Evolutionary conservation across 2,329 filamentous ascomycete species (phyloP), one percentile per base, ranked within the genome.

Genomic region (Neurospora sp.): DNA sequence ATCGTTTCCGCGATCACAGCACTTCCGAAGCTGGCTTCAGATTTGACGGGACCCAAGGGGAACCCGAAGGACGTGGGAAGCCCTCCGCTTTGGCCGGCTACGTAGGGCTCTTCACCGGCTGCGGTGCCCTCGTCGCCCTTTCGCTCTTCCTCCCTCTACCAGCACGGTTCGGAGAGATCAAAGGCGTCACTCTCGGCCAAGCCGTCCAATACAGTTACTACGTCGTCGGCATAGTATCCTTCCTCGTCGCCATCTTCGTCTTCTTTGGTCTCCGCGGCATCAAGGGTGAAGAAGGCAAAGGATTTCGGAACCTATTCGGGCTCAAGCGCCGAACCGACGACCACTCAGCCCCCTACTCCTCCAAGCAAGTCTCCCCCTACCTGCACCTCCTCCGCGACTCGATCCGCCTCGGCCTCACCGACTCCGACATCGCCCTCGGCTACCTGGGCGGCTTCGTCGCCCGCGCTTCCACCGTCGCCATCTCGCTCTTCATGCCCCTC

Each of bases 401-500:
- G 42, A 78, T 94, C 75, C 75, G 88, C 7, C 85, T 97, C 11
- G 94, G 91, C 15, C 88, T 93, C 75, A 88, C 84, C 9, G 92
- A 96, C 77, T 85, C 89, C 10, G 87, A 91, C 74, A 97, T 99
- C 72, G 90, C 89, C 19, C 85, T 98, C 0, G 95, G 92, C 38
- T 99, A 98, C 77, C 82, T 98, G 0, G 96, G 95, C 72, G 96
- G 96, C 1, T 97, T 98, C 76, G 95, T 99, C 2, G 95, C 94
- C 10, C 89, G 96, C 70, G 94, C 96, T 8, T 97, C 94, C 0
- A 97, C 93, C 0, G 96, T 99, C 5, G 95, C 92, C 68, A 97
- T 99, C 73, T 96, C 93, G 0, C 87, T 98, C 6, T 99, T 98
- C 81, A 91, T 99, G 69, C 96, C 96, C 0, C 86, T 99, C 1